Conservation (phyloP, 2,329 filamentous ascomycete species). For the Calonectria pteridis region DNA sequence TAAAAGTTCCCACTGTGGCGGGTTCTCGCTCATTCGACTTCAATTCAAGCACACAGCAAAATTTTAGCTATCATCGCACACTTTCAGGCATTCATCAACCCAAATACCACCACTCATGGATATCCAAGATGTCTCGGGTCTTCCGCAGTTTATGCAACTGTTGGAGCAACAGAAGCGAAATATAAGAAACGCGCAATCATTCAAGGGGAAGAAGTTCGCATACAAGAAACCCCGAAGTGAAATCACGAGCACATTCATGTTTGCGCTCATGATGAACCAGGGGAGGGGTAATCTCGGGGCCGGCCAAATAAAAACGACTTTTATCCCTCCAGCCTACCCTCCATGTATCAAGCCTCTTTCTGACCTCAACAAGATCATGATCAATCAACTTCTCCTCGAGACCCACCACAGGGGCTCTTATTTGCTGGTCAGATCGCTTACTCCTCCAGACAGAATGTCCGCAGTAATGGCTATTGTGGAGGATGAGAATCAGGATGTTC, state of each 20-base stretch:
- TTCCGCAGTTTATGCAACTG: neutral
- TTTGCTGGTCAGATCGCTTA: slow-evolving; percentile 35
- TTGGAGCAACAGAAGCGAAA: neutral
- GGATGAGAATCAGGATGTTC: slow-evolving; percentile 53
- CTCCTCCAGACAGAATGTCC: slow-evolving; percentile 30
- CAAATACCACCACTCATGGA: neutral
- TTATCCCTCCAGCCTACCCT: slow-evolving; percentile 6
- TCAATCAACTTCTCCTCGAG: slow-evolving; percentile 27
- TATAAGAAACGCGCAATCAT: neutral
- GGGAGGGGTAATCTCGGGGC: neutral
- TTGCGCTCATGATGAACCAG: neutral
- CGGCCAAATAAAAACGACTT: neutral
- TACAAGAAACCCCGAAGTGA: neutral
- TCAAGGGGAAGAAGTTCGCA: neutral
- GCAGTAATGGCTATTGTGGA: slow-evolving; percentile 50
- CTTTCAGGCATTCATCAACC: too few relatives aligned
- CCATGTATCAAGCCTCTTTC: neutral
- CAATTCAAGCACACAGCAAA: neutral
- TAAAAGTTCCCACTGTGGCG: neutral
- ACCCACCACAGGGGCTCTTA: slow-evolving; percentile 36
- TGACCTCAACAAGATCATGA: slow-evolving; percentile 11
- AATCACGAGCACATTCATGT: neutral
- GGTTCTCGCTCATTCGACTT: neutral
- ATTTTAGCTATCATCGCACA: too few relatives aligned
- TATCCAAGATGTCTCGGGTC: neutral